Base-by-base conservation (phyloP, 352 stramenopile species). In the Phytophthora macrochlamydospora region DNA sequence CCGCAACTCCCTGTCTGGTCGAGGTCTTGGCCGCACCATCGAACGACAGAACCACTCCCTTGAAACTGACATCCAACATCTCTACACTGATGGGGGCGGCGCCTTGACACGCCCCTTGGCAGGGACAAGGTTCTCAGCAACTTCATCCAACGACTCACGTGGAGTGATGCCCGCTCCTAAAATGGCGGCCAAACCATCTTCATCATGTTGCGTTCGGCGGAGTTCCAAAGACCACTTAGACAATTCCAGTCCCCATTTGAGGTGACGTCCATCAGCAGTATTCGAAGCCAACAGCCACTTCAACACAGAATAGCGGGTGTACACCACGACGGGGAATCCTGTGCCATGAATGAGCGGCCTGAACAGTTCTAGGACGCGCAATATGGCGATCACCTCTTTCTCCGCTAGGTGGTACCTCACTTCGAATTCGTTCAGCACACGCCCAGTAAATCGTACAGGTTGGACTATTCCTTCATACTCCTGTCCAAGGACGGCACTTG, bases 381-480 rank as follows among this genome's bases (percentile, higher is more conserved):
- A n/a, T 5, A 49, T 6, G 2, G 43, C 43, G 7, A 49, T 2
- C 13, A 49, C 14, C 8, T 49, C 43, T 7, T 14, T 49, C 29
- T 29, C 9, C 2, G 43, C 43, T 2, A 29, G 2, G 13, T 3
- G 43, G 29, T 49, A 49, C 9, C 40, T 2, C 9, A 29, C 6
- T 49, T 49, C 43, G 7, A n/a, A 49, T 3, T 49, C 43, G 8
- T 49, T 49, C 14, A 49, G 43, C 3, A 29, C 13, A 2, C 13
- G 7, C 2, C 43, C 43, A 11, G 43, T 49, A 24, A 49, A 49
- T 24, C 43, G 43, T 2, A 49, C 43, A 8, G 43, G 43, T 6
- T 29, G 43, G 9, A 49, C 29, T 4, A 49, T n/a, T 7, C 61
- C 54, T n/a, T 59, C 61, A 50, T 63, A 56, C 14, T 69, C 53